These are phyloP conservation scores for Colletotrichum kahawae DNA, from an alignment of 2,329 filamentous ascomycete genomes.

Conservation along the genomic window DNA sequence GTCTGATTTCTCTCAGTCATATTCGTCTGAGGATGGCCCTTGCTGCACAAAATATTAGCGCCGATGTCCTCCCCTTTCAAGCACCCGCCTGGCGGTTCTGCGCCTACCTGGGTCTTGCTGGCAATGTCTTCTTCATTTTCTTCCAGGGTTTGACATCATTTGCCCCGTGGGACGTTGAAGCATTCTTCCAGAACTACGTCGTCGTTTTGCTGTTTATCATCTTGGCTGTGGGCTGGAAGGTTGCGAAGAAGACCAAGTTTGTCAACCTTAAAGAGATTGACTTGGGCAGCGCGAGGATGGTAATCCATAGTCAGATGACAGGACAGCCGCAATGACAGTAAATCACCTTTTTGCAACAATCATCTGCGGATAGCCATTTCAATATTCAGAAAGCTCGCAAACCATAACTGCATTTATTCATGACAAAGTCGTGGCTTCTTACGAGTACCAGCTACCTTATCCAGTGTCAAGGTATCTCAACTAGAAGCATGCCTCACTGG, in stretches of 20 bases:
- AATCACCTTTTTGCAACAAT: fast-evolving
- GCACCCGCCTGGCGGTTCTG: neutral
- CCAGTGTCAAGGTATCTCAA: fast-evolving
- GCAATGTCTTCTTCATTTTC: neutral
- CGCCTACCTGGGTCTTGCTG: neutral
- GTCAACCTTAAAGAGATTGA: neutral
- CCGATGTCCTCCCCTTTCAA: neutral
- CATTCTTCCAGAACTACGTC: neutral
- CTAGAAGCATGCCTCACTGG: neutral
- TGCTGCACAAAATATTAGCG: neutral
- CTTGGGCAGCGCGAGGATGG: neutral
- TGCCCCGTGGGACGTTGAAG: neutral
- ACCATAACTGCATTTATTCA: neutral
- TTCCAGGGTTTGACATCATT: neutral
- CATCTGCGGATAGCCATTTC: neutral
- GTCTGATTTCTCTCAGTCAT: neutral
- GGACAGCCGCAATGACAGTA: neutral
- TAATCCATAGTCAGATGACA: neutral
- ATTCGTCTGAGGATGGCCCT: neutral
- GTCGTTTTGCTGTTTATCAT: neutral
- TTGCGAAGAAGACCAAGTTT: neutral
- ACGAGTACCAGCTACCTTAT: fast-evolving
- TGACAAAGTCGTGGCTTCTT: neutral
- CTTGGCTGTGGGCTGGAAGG: neutral
- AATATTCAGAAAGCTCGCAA: neutral